Conservation (phyloP, 2,329 filamentous ascomycete species). For the Arthrobotrys sphaeroides region DNA sequence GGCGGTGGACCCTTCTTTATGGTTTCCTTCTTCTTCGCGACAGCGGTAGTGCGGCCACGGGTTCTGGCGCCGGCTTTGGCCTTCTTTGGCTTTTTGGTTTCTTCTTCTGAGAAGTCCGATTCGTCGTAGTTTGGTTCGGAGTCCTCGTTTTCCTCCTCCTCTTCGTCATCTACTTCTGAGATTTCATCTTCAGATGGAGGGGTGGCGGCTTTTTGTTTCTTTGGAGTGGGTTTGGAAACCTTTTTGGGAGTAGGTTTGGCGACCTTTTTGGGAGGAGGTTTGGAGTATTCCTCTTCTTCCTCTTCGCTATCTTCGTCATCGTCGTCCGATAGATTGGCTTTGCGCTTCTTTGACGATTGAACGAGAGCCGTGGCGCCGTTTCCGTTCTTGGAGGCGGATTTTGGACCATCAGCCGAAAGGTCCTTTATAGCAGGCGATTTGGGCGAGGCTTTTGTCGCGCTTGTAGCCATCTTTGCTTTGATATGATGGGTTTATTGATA, state of each 20-base stretch:
- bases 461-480: slow-evolving; percentile 19
- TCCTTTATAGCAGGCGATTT: slow-evolving; percentile 7
- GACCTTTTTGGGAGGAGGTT: slow-evolving; percentile 20
- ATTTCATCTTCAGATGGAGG: slow-evolving; percentile 36
- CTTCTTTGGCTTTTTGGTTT: slow-evolving; percentile 28
- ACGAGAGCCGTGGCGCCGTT: slow-evolving; percentile 11
- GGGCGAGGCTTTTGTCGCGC: slow-evolving; percentile 10
- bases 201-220: slow-evolving; percentile 41
- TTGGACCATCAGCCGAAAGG: background rate
- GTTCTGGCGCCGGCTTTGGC: slow-evolving; percentile 5
- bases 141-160: slow-evolving; percentile 11
- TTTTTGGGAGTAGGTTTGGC: slow-evolving; percentile 21
- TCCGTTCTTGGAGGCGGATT: slow-evolving; percentile 4
- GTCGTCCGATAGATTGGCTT: slow-evolving; percentile 56
- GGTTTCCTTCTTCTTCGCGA: slow-evolving; percentile 33
- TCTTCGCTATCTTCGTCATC: slow-evolving; percentile 55
- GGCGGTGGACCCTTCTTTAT: slow-evolving; percentile 36
- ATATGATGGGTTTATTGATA: too few relatives aligned
- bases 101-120: slow-evolving; percentile 41
- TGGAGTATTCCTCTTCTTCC: slow-evolving; percentile 18
- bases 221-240: slow-evolving; percentile 33
- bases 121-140: slow-evolving; percentile 19
- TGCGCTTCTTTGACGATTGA: slow-evolving; percentile 41
- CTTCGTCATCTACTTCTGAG: slow-evolving; percentile 1
- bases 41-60: slow-evolving; percentile 27